Evolutionary conservation across 305 asterid species (phyloP).

Genomic region (Andrographis paniculata): DNA sequence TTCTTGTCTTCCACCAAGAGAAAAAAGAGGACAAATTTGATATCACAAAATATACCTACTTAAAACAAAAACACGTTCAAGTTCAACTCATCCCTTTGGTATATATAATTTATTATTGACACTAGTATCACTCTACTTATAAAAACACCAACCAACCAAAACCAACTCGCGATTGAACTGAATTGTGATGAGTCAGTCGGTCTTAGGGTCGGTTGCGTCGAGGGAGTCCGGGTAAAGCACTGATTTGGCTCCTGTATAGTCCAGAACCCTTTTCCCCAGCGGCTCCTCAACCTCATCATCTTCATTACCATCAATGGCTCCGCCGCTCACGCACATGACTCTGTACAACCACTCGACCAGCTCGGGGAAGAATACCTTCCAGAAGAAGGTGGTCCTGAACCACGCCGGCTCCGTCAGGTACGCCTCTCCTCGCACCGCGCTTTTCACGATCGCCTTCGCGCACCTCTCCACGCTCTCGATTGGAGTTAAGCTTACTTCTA

Average conservation of each 20-base stretch:
- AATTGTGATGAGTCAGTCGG: too few species aligned
- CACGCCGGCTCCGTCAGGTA: slow-evolving; percentile 60
- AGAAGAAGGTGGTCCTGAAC: slow-evolving; percentile 36
- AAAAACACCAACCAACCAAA: too few species aligned
- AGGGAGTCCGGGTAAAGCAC: slow-evolving; percentile 55
- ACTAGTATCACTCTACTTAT: too few species aligned
- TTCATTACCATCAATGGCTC: too few species aligned
- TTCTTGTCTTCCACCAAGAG: too few species aligned
- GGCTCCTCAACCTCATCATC: slow-evolving; percentile 28
- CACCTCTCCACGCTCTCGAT: slow-evolving; percentile 37
- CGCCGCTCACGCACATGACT: slow-evolving; percentile 25
- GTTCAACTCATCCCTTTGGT: too few species aligned
- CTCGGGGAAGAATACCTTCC: slow-evolving; percentile 61
- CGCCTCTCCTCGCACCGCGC: slow-evolving; percentile 54
- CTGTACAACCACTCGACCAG: slow-evolving; percentile 45
- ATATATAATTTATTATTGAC: too few species aligned
- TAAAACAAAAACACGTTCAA: too few species aligned
- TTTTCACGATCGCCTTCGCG: slow-evolving; percentile 46
- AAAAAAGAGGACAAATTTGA: too few species aligned
- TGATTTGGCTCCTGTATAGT: slow-evolving; percentile 36
- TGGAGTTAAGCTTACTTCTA: slow-evolving; percentile 39
- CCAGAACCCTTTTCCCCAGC: slow-evolving; percentile 40
- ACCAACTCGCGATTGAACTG: too few species aligned
- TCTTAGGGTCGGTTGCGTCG: too few species aligned
- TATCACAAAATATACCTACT: too few species aligned